Conservation (phyloP, 2,329 filamentous ascomycete genomes). For the Sclerotinia sclerotiorum region DNA sequence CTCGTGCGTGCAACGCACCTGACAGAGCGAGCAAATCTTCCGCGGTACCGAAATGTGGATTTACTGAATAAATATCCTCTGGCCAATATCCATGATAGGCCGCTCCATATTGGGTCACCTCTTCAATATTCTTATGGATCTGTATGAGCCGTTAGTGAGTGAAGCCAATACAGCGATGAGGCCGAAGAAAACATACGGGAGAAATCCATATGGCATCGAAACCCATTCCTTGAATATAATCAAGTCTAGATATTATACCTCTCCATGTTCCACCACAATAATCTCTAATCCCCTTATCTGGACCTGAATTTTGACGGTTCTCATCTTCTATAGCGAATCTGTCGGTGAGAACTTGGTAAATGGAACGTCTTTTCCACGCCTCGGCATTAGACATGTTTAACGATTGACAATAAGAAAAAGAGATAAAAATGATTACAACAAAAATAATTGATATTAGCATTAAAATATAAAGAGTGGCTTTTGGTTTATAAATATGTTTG, state of each 20-base stretch:
- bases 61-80: conserved; percentile 50
- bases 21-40: conserved; percentile 59
- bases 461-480: background rate
- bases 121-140: conserved; percentile 35
- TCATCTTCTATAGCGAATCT: conserved; percentile 41
- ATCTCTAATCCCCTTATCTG: background rate
- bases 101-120: conserved; percentile 41
- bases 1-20: conserved; percentile 53
- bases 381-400: conserved; percentile 19
- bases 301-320: conserved; percentile 18
- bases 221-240: conserved; percentile 48
- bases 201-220: conserved; percentile 35
- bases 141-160: background rate
- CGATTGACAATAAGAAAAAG: background rate
- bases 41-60: conserved; percentile 58
- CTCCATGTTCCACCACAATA: conserved; percentile 50
- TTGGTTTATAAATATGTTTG: background rate
- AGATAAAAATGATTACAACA: background rate
- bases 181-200: conserved; percentile 8
- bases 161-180: background rate
- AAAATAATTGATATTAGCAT: background rate
- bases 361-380: conserved; percentile 42
- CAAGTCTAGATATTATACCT: conserved; percentile 48
- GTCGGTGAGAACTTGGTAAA: conserved; percentile 46
- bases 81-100: conserved; percentile 49